Conservation (phyloP, 2,329 filamentous ascomycete species). For the Seiridium cupressi region DNA sequence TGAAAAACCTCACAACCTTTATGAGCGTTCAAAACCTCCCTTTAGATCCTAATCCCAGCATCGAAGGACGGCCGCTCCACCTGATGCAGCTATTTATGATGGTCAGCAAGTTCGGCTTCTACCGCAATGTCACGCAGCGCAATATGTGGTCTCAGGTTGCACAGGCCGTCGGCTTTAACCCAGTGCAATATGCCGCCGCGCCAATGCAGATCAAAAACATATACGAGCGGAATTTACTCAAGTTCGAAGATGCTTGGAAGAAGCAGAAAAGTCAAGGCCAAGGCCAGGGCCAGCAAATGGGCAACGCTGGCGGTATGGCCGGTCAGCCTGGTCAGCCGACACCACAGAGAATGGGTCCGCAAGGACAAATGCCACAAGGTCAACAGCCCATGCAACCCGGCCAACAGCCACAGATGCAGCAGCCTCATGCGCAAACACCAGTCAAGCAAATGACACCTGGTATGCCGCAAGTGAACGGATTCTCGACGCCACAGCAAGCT, state of each 20-base stretch:
- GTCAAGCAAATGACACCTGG: conserved; percentile 46
- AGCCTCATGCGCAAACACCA: conserved; percentile 37
- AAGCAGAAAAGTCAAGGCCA: conserved; percentile 55
- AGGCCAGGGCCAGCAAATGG: conserved; percentile 44
- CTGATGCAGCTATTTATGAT: conserved; percentile 75
- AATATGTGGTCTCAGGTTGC: conserved; percentile 76
- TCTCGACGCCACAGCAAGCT: conserved; percentile 40
- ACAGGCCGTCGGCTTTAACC: conserved; percentile 59
- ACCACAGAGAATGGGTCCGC: conserved; percentile 42
- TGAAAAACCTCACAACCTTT: conserved; percentile 74
- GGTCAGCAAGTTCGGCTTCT: conserved; percentile 76
- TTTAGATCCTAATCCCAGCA: conserved; percentile 70
- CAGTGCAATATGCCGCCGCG: conserved; percentile 63
- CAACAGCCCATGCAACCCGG: conserved; percentile 30
- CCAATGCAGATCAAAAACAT: conserved; percentile 67
- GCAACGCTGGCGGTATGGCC: conserved; percentile 33
- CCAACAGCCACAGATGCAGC: conserved; percentile 39
- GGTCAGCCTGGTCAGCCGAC: conserved; percentile 29
- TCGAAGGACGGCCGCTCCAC: conserved; percentile 72
- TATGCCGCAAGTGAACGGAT: conserved; percentile 51
- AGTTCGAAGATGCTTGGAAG: conserved; percentile 72
- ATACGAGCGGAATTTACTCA: conserved; percentile 72
- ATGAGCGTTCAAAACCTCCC: conserved; percentile 73
- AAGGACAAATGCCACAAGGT: conserved; percentile 36
- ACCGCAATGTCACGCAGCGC: conserved; percentile 65